These are phyloP conservation scores for Globisporangium heterothallicum DNA, from an alignment of 352 stramenopile species.

Conservation along the genomic window DNA sequence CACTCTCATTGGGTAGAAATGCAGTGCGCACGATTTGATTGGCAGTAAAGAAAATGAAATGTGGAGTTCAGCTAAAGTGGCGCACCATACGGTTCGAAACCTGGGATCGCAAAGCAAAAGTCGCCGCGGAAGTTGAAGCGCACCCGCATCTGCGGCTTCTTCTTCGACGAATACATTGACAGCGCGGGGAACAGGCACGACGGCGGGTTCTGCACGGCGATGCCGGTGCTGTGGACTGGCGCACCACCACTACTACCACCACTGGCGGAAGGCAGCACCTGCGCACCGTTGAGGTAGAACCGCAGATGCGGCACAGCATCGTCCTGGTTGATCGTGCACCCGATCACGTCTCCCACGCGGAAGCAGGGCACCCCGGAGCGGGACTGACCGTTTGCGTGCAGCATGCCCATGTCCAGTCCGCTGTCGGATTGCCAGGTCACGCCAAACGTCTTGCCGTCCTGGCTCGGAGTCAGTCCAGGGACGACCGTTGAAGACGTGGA, in stretches of 20 bases:
- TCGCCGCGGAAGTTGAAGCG: conserved; percentile 72
- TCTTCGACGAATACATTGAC: conserved; percentile 73
- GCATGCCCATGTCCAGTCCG: conserved; percentile 66
- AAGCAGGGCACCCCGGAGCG: conserved; percentile 64
- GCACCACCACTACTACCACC: background rate
- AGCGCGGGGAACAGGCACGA: conserved; percentile 62
- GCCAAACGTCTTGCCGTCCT: conserved; percentile 55
- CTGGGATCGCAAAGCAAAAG: conserved; percentile 61
- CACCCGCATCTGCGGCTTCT: conserved; percentile 65
- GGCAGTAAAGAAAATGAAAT: conserved; percentile 5
- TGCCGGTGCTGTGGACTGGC: conserved; percentile 14
- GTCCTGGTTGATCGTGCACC: conserved; percentile 76
- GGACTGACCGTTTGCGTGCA: conserved; percentile 65
- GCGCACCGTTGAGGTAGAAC: conserved; percentile 74
- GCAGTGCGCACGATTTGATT: conserved; percentile 1
- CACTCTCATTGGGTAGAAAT: conserved; percentile 8
- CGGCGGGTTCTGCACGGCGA: conserved; percentile 50
- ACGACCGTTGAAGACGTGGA: conserved; percentile 23
- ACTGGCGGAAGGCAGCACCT: conserved; percentile 37
- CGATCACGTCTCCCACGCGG: conserved; percentile 57
- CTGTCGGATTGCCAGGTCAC: conserved; percentile 74
- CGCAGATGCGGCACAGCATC: conserved; percentile 49
- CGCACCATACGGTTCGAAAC: conserved; percentile 68
- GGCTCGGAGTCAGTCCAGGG: conserved; percentile 47
- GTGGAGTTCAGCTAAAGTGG: conserved; percentile 19